Conservation (phyloP, 495 filamentous ascomycete species). For the Xylaria castorea region DNA sequence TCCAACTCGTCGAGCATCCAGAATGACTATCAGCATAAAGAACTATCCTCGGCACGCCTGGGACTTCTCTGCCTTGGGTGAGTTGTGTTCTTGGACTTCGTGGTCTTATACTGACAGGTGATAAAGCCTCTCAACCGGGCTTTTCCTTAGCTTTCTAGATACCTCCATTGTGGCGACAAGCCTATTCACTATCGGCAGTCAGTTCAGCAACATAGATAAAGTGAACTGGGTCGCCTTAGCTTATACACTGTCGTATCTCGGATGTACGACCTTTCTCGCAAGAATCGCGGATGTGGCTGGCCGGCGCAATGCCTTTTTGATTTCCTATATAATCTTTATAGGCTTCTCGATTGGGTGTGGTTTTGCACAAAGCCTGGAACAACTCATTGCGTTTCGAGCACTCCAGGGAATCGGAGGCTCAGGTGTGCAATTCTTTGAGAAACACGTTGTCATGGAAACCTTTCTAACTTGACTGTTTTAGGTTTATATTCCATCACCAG, state of each 20-base stretch:
- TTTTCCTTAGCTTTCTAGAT: slow-evolving; percentile 52
- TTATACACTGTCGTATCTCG: slow-evolving; percentile 54
- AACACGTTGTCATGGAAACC: not conserved
- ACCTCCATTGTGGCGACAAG: slow-evolving; percentile 55
- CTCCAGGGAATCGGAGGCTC: slow-evolving; percentile 55
- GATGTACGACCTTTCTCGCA: slow-evolving; percentile 55
- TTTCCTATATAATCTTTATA: slow-evolving; percentile 59
- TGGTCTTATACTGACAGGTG: slow-evolving; percentile 26
- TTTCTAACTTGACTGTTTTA: slow-evolving; percentile 20
- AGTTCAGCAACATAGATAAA: slow-evolving; percentile 43
- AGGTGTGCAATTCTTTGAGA: slow-evolving; percentile 36
- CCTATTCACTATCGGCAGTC: slow-evolving; percentile 50
- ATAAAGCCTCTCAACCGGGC: slow-evolving; percentile 36
- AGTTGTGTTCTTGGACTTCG: slow-evolving; percentile 16
- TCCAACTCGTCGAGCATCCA: slow-evolving; percentile 29
- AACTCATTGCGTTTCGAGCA: slow-evolving; percentile 55
- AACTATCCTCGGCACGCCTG: slow-evolving; percentile 31
- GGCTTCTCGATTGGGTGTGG: slow-evolving; percentile 63
- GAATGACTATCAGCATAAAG: slow-evolving; percentile 20
- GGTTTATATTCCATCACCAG: slow-evolving; percentile 57
- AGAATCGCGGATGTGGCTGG: slow-evolving; percentile 62
- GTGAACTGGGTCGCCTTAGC: slow-evolving; percentile 57
- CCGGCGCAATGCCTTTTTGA: slow-evolving; percentile 53
- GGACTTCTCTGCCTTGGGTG: slow-evolving; percentile 35
- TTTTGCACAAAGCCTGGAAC: slow-evolving; percentile 48